These are phyloP conservation scores for Fusarium bactridioides DNA, from an alignment of 2,329 filamentous ascomycete species.

Conservation along the genomic window DNA sequence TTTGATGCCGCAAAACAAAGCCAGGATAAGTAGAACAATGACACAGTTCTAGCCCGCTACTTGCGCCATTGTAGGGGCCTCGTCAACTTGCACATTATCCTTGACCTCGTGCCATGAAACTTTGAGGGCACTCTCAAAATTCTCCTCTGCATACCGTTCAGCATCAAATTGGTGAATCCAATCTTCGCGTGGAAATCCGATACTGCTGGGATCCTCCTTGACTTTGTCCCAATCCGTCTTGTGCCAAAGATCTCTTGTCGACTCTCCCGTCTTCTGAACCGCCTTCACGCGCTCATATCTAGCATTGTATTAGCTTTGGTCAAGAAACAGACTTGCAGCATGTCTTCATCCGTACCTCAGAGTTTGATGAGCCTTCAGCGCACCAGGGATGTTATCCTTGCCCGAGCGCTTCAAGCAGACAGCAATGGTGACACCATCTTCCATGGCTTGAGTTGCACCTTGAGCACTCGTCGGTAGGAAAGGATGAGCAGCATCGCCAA, in stretches of 20 bases:
- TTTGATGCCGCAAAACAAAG: not conserved
- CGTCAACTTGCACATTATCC: not conserved
- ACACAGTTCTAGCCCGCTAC: not conserved
- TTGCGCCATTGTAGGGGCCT: not conserved
- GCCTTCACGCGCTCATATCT: constrained; percentile 34
- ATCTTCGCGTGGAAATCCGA: constrained; percentile 28
- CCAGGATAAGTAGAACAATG: not conserved
- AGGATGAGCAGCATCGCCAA: constrained; percentile 32
- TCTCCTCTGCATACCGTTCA: constrained; percentile 29
- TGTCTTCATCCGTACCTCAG: not conserved
- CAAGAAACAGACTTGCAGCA: rapidly evolving
- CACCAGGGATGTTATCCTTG: constrained; percentile 17
- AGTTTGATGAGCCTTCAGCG: constrained; percentile 21
- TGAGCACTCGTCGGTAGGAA: constrained; percentile 32
- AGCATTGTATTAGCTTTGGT: rapidly evolving
- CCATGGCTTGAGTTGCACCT: constrained; percentile 31
- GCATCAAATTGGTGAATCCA: constrained; percentile 37
- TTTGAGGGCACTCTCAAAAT: constrained; percentile 10
- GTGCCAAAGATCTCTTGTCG: constrained; percentile 34
- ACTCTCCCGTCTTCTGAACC: constrained; percentile 34
- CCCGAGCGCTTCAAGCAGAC: constrained; percentile 15
- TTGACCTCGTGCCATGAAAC: not conserved
- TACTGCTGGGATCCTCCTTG: constrained; percentile 19
- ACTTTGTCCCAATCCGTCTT: constrained; percentile 34
- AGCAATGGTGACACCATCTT: constrained; percentile 23